phyloP scores from a whole-genome alignment of 2,329 filamentous ascomycete genomes.

The Dothiorella sarmentorum region DNA sequence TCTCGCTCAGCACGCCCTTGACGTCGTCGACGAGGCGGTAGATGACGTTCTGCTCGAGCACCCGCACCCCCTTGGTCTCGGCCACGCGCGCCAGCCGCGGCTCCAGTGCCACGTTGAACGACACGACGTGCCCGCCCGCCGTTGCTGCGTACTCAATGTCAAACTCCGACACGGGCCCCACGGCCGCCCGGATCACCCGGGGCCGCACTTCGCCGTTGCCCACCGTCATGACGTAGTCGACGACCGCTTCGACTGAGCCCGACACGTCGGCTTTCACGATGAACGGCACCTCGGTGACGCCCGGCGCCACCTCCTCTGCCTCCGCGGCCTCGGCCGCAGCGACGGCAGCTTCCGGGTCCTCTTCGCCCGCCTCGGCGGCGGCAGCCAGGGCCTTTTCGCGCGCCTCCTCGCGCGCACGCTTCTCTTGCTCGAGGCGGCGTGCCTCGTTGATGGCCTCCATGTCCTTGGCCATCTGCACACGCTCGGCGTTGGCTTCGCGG shows the following conservation, averaged over 20 bases:
- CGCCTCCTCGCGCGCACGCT: slow-evolving; percentile 53
- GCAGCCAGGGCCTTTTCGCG: slow-evolving; percentile 40
- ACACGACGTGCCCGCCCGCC: slow-evolving; percentile 72
- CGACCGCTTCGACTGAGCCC: slow-evolving; percentile 88
- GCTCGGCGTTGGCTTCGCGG: slow-evolving; percentile 67
- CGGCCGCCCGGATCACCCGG: slow-evolving; percentile 70
- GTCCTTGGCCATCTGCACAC: slow-evolving; percentile 61
- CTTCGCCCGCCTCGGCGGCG: slow-evolving; percentile 23
- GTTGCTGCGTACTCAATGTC: slow-evolving; percentile 84
- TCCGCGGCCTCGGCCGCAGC: slow-evolving; percentile 39
- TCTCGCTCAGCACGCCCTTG: slow-evolving; percentile 63
- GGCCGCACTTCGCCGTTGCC: slow-evolving; percentile 82
- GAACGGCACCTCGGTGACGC: slow-evolving; percentile 66
- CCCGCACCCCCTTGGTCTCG: slow-evolving; percentile 65
- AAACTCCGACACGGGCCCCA: slow-evolving; percentile 77
- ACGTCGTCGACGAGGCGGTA: slow-evolving; percentile 75
- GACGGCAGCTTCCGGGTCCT: slow-evolving; percentile 29
- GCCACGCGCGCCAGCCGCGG: slow-evolving; percentile 65
- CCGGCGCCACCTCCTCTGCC: slow-evolving; percentile 38
- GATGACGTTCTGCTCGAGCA: slow-evolving; percentile 84
- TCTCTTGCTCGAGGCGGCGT: slow-evolving; percentile 56
- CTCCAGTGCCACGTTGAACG: slow-evolving; percentile 76
- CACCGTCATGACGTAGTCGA: slow-evolving; percentile 70
- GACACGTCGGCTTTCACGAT: slow-evolving; percentile 90
- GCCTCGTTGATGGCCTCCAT: slow-evolving; percentile 74